Evolutionary conservation across 176 grass and related monocot species (phyloP).

Genomic region (Triticum urartu): DNA sequence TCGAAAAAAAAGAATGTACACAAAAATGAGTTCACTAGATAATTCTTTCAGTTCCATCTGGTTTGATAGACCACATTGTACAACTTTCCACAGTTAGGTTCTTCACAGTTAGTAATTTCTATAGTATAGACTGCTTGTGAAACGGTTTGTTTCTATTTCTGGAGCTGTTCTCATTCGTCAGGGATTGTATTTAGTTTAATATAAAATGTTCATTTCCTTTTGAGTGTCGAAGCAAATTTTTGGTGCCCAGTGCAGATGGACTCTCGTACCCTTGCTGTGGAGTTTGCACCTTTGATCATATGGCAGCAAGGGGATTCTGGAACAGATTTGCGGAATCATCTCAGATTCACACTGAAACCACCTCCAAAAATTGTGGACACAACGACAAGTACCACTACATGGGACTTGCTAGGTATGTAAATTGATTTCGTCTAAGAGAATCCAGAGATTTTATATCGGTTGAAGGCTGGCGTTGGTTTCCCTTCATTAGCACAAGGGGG

Average conservation of each 20-base stretch:
- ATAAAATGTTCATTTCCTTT: neutral
- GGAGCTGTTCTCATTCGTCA: neutral
- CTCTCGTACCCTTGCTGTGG: conserved; percentile 81
- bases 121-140: neutral
- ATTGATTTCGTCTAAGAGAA: neutral
- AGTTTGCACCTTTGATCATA: conserved; percentile 90
- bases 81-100: neutral
- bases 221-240: neutral
- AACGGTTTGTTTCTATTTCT: conserved; percentile 22
- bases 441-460: neutral
- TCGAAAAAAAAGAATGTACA: too few relatives aligned
- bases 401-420: conserved; percentile 62
- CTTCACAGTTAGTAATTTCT: conserved; percentile 17
- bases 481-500: neutral
- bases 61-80: neutral
- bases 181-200: neutral
- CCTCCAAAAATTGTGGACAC: conserved; percentile 63
- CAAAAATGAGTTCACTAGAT: conserved; percentile 1
- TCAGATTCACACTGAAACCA: conserved; percentile 66
- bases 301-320: conserved; percentile 81
- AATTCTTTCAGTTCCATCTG: neutral
- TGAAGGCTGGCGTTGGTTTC: neutral
- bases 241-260: conserved; percentile 74
- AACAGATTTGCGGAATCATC: conserved; percentile 66
- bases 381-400: conserved; percentile 44